phyloP scores from a whole-genome alignment of 331 rosid genomes.

The Pyracantha coccinea region DNA sequence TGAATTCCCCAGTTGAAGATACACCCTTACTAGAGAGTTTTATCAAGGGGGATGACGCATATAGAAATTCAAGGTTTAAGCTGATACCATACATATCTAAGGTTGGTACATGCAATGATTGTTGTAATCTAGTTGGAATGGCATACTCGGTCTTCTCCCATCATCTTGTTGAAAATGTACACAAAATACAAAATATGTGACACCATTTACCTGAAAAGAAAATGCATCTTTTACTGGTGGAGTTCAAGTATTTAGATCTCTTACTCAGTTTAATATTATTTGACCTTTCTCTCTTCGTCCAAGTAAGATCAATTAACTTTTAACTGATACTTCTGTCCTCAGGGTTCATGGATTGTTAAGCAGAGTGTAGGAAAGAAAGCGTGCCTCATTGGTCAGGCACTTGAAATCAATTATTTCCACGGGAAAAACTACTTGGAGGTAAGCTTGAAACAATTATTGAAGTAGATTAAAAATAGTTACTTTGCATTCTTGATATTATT shows the following conservation, averaged over 20 bases:
- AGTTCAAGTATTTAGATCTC: background rate
- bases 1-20: slow-evolving; percentile 29
- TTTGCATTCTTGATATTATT: background rate
- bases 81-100: slow-evolving; percentile 35
- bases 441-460: background rate
- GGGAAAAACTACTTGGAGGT: slow-evolving; percentile 38
- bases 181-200: background rate
- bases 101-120: slow-evolving; percentile 13
- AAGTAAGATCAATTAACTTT: background rate
- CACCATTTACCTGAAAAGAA: background rate
- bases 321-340: slow-evolving; percentile 16
- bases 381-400: slow-evolving; percentile 34
- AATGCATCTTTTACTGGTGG: background rate
- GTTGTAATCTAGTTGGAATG: background rate
- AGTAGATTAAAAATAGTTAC: background rate
- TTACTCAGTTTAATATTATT: background rate
- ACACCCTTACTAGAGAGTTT: slow-evolving; percentile 30
- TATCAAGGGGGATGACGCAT: slow-evolving; percentile 34
- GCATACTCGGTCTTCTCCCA: background rate
- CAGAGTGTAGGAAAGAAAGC: slow-evolving; percentile 34
- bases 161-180: background rate
- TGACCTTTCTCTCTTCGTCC: background rate
- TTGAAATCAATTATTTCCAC: slow-evolving; percentile 30
- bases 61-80: slow-evolving; percentile 36
- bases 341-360: slow-evolving; percentile 37